Base-by-base conservation (phyloP, 2,329 filamentous ascomycete species). In the Fusarium fujikuroi region DNA sequence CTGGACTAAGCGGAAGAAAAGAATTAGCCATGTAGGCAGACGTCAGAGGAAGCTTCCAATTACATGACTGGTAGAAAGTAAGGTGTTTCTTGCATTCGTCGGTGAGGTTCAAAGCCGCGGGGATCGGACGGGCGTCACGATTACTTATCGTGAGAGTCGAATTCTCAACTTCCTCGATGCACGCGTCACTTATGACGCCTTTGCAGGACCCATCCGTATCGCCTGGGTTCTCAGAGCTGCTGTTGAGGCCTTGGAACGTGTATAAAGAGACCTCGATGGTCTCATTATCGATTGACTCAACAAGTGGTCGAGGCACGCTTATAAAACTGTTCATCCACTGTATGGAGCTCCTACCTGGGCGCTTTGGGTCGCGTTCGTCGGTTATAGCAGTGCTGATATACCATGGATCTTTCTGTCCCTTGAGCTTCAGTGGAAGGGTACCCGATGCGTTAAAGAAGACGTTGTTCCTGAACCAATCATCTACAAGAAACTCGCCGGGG, bases 371-470 rank as follows among this genome's bases (percentile, higher is more conserved):
- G 0, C 60, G 60, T 4, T 0, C 9, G 5, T 64, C 62, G 1
- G 18, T 53, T 0, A 65, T 1, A 6, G 40, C 11, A 15, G 34
- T 23, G 7, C 59, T 46, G 16, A 65, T 36, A 1, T 40, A 49
- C 23, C 23, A 65, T 30, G 19, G 9, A 6, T 30, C 9, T 2
- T n/a, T 9, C 19, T 43, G 32, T 4, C 12, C 39, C 10, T 14
- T 2, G 39, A 65, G 15, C 1, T 39, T 5, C 1, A 39, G 1
- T 5, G 47, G 14, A 5, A 63, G 7, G 3, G 62, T 47, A 6
- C 59, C 40, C 2, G 47, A 64, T 2, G 63, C 53, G 21, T 65
- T 64, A 40, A 40, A 40, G 37, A n/a, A n/a, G n/a, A n/a, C n/a
- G n/a, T n/a, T n/a, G n/a, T n/a, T n/a, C n/a, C n/a, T n/a, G n/a